Evolutionary conservation across 257 asterid species (phyloP), one percentile per base, ranked within the genome.

Genomic region (Linaria vulgaris): DNA sequence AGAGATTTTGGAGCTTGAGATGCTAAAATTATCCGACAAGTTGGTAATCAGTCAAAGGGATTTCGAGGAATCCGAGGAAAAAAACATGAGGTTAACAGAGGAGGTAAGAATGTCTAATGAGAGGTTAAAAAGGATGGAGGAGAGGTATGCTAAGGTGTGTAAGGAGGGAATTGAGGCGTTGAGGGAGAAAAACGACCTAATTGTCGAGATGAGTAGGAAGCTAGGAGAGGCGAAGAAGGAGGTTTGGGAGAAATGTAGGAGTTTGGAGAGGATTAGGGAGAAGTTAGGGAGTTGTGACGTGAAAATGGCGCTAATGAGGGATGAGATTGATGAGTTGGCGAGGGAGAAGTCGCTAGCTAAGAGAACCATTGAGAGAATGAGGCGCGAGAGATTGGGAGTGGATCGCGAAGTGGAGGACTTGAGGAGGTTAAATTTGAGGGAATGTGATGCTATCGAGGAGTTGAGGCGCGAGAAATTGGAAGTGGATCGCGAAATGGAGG

Each of bases 181-280:
- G 43, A 3, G 44, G 16, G 50, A 22, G 3, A 37, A 49, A 21
- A 34, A 48, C 16, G 30, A 11, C 59, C 52, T 14, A 22, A 43
- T 58, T 12, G 12, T 31, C 12, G 16, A 68, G 25, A 13, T 58
- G 56, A 57, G 21, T 46, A 21, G 58, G 50, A 67, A 38, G 59
- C 34, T 67, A 23, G 4, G 5, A 0, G 16, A 7, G n/a, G 12
- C 48, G 46, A 41, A 51, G 21, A 52, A 52, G 38, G 44, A 15
- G 19, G 24, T 23, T 3, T 3, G 12, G 34, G 55, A 62, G 43
- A 41, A 15, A 21, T 56, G 60, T 45, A 45, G 41, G 34, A 2
- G 3, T 27, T 2, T 27, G 3, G 34, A 2, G 34, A 2, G 34
- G 44, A 5, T n/a, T 15, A 2, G 24, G 1, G 41, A 58, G 14